phyloP scores from a whole-genome alignment of 1,139 yeast genomes.

The Tardiomyces blankii region DNA sequence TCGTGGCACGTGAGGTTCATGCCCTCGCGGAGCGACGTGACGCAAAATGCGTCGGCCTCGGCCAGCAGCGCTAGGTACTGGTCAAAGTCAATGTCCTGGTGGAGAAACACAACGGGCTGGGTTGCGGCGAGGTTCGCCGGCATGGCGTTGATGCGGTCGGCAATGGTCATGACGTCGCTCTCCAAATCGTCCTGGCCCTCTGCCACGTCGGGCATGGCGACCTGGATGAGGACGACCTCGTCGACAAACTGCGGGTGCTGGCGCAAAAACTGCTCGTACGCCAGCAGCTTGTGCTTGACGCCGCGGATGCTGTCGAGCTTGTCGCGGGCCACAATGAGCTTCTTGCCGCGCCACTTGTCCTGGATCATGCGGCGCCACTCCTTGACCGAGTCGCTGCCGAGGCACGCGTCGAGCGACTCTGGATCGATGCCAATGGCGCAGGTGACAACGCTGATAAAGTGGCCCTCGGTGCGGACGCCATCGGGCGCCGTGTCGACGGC shows the following conservation, averaged over 20 bases:
- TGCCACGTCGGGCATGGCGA: slow-evolving; percentile 52
- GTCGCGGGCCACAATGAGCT: slow-evolving; percentile 76
- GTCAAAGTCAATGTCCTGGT: slow-evolving; percentile 78
- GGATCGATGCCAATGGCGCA: slow-evolving; percentile 88
- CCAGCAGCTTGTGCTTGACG: slow-evolving; percentile 72
- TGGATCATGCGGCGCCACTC: slow-evolving; percentile 65
- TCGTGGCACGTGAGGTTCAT: slow-evolving; percentile 96
- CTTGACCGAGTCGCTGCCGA: slow-evolving; percentile 41
- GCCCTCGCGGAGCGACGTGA: slow-evolving; percentile 90
- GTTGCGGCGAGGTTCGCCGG: slow-evolving; percentile 53
- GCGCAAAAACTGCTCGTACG: slow-evolving; percentile 69
- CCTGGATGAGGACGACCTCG: slow-evolving; percentile 67
- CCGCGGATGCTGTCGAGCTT: slow-evolving; percentile 85
- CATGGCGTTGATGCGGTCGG: slow-evolving; percentile 73
- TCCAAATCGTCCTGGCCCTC: slow-evolving; percentile 32
- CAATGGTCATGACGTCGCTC: slow-evolving; percentile 63
- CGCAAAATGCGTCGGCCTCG: slow-evolving; percentile 82
- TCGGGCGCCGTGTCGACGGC: slow-evolving; percentile 72
- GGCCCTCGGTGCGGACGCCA: slow-evolving; percentile 62
- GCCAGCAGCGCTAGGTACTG: slow-evolving; percentile 79
- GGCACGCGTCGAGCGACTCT: slow-evolving; percentile 35
- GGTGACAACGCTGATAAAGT: slow-evolving; percentile 53
- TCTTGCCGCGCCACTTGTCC: slow-evolving; percentile 64
- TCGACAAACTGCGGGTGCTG: slow-evolving; percentile 62
- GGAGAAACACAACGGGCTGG: slow-evolving; percentile 78